These are phyloP conservation scores for Protomyces macrosporus DNA, from an alignment of 1,139 yeast species.

Conservation along the genomic window DNA sequence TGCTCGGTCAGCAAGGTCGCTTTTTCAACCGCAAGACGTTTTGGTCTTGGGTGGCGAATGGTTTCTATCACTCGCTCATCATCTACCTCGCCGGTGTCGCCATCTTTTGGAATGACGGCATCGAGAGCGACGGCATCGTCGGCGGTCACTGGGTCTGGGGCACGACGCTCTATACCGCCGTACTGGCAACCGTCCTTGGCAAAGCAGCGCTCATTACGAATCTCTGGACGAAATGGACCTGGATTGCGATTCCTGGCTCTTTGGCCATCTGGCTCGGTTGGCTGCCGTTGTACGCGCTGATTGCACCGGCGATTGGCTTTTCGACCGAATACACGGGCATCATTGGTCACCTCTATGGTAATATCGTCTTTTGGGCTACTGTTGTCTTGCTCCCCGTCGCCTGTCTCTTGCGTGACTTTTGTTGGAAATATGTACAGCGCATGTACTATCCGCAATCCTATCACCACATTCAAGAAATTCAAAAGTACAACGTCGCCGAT, in stretches of 20 bases:
- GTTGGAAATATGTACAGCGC: conserved; percentile 91
- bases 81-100: conserved; percentile 68
- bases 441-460: conserved; percentile 86
- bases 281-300: conserved; percentile 78
- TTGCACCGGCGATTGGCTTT: conserved; percentile 79
- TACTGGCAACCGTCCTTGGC: conserved; percentile 83
- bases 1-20: conserved; percentile 78
- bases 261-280: conserved; percentile 74
- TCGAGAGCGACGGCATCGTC: conserved; percentile 54
- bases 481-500: conserved; percentile 88
- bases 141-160: conserved; percentile 97
- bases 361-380: conserved; percentile 79
- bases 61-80: conserved; percentile 87
- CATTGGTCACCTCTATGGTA: conserved; percentile 66
- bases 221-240: conserved; percentile 90
- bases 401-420: conserved; percentile 78
- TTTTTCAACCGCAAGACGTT: conserved; percentile 87
- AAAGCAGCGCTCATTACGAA: conserved; percentile 90
- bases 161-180: conserved; percentile 78
- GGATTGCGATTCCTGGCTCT: conserved; percentile 93
- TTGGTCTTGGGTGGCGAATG: conserved; percentile 97
- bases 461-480: conserved; percentile 94
- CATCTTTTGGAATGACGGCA: conserved; percentile 58
- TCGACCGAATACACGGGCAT: conserved; percentile 84
- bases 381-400: conserved; percentile 66